phyloP scores from a whole-genome alignment of 2,329 filamentous ascomycete species.

The Ascochyta koolunga region DNA sequence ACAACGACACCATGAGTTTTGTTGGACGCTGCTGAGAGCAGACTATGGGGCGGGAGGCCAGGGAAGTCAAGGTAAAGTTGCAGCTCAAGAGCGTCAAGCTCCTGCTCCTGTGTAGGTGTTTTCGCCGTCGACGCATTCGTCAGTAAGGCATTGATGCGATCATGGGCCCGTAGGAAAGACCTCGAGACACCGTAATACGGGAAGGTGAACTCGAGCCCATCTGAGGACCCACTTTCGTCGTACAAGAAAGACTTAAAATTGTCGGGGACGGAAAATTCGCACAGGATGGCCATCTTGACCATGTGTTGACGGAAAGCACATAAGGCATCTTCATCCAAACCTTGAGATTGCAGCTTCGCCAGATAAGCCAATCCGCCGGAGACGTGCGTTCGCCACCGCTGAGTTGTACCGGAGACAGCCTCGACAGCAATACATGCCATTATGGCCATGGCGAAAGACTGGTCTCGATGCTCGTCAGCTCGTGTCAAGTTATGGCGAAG shows the following conservation, averaged over 20 bases:
- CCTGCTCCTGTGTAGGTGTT: constrained; percentile 5
- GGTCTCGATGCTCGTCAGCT: constrained; percentile 14
- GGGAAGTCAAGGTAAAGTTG: constrained; percentile 21
- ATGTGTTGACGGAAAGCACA: constrained; percentile 18
- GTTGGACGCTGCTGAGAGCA: neutral
- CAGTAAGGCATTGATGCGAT: constrained; percentile 7
- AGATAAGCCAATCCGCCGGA: constrained; percentile 17
- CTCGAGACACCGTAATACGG: constrained; percentile 18
- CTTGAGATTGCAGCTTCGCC: constrained; percentile 13
- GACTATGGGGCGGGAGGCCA: neutral
- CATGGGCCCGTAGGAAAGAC: constrained; percentile 13
- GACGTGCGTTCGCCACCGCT: constrained; percentile 21
- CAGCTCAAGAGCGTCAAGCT: constrained; percentile 17
- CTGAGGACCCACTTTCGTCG: constrained; percentile 13
- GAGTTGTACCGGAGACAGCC: constrained; percentile 17
- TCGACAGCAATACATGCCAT: constrained; percentile 21
- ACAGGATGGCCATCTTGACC: constrained; percentile 21
- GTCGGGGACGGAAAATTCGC: constrained; percentile 7
- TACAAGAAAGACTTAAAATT: constrained; percentile 11
- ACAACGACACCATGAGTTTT: neutral
- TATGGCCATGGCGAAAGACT: constrained; percentile 21
- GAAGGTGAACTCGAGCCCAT: constrained; percentile 16
- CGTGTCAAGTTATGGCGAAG: constrained; percentile 13
- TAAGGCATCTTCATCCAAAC: constrained; percentile 3
- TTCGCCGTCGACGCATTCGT: neutral